phyloP scores from a whole-genome alignment of 2,329 filamentous ascomycete species.

The Fulvia fulva region DNA sequence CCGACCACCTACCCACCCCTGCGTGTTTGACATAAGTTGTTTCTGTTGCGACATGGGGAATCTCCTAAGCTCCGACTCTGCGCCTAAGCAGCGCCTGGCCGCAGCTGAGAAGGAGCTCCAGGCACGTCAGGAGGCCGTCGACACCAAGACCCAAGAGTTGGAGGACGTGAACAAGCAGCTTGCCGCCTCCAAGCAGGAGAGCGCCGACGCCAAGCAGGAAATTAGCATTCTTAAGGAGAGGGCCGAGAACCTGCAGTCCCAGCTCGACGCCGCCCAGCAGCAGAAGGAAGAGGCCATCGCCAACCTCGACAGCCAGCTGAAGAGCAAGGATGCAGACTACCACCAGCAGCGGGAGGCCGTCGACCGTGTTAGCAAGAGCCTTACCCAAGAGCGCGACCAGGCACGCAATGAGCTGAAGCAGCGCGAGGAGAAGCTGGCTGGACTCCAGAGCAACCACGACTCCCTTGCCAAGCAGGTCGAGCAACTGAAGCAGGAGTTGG shows the following conservation, averaged over 20 bases:
- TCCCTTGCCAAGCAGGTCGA: slow-evolving; percentile 11
- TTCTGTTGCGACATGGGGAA: slow-evolving; percentile 15
- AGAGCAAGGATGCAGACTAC: slow-evolving; percentile 2
- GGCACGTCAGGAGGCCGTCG: slow-evolving; percentile 9
- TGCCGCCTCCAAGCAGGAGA: not conserved
- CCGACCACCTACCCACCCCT: not conserved
- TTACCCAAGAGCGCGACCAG: slow-evolving; percentile 23
- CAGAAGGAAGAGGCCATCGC: slow-evolving; percentile 3
- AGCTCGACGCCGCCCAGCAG: slow-evolving; percentile 5
- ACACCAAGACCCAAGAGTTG: slow-evolving; percentile 16
- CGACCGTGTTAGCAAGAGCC: slow-evolving; percentile 20
- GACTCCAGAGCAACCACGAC: slow-evolving; percentile 11
- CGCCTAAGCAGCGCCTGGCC: slow-evolving; percentile 21
- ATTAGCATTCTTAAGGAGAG: slow-evolving; percentile 7
- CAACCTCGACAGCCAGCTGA: slow-evolving; percentile 6
- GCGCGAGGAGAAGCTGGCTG: slow-evolving; percentile 12
- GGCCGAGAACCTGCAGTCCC: slow-evolving; percentile 3
- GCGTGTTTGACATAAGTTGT: not conserved
- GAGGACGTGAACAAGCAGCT: slow-evolving; percentile 18
- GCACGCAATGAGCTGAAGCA: slow-evolving; percentile 19
- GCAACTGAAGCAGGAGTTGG: slow-evolving; percentile 11
- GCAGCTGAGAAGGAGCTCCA: slow-evolving; percentile 20
- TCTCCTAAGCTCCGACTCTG: slow-evolving; percentile 14
- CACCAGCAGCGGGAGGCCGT: slow-evolving; percentile 11
- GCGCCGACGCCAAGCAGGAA: slow-evolving; percentile 3